Evolutionary conservation across 441 rosid genomes (phyloP), one percentile per base, ranked within the genome.

Genomic region (Pelargonium fulgidum): DNA sequence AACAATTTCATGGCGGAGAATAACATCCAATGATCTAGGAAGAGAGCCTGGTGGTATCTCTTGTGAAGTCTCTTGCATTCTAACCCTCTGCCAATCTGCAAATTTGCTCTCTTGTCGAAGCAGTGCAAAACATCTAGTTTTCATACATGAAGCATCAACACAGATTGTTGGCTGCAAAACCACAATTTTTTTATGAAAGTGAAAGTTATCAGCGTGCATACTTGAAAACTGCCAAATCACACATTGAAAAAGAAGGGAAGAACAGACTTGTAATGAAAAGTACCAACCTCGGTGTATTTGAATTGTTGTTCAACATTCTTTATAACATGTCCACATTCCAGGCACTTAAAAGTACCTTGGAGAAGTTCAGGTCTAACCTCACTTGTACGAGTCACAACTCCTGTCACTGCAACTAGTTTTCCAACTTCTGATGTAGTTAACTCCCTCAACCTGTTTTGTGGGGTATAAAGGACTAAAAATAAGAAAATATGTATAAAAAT

Each of bases 291-390:
- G 0, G 99, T 91, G 62, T 93, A 93, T 73, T 93, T 93, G 76
- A 93, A 93, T 66, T 93, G 97, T 71, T 93, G 99, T 22, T 93
- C 97, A 70, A 93, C 97, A 71, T 93, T 84, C 82, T 86, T 89
- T 3, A 87, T 79, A 67, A 91, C 86, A 7, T 73, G 72, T 12
- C 92, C 95, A 64, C 99, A 93, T 3, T 91, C 96, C 76, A 91
- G 84, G 76, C 99, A 93, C 79, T 82, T 88, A 68, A 93, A 93
- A 11, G 96, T 81, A 36, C 99, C 99, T 26, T 85, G 86, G 39
- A 93, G 89, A 77, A 93, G 97, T 81, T 93, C 97, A 3, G 99
- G 99, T 75, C 99, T 84, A 41, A 93, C 99, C 81, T 91, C 97
- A 20, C 99, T 93, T 0, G 97, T 93, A 29, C 97, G 91, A 45